A percentile compares a stretch with the other conserved stretches of the same genome.
Conservation (phyloP, 2,329 filamentous ascomycete genomes). For the Mycocentrospora acerina region DNA sequence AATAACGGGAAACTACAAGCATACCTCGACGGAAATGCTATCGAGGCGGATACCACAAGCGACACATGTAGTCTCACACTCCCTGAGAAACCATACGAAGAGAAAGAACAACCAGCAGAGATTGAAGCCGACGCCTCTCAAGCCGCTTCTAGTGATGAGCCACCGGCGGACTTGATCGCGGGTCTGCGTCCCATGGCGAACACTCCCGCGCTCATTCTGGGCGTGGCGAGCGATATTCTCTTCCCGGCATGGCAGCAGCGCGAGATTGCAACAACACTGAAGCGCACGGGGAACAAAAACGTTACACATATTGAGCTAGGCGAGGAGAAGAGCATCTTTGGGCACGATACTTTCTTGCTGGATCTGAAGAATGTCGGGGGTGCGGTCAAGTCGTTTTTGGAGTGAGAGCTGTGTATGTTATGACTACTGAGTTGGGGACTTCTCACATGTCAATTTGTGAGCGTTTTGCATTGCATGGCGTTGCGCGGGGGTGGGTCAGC, state of each 20-base stretch:
- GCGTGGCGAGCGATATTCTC: conserved; percentile 91
- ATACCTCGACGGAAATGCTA: conserved; percentile 34
- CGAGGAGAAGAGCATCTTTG: conserved; percentile 91
- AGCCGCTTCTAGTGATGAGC: conserved; percentile 46
- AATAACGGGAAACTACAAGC: conserved; percentile 61
- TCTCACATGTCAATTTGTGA: conserved; percentile 3
- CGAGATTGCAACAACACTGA: conserved; percentile 84
- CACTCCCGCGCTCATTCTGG: conserved; percentile 84
- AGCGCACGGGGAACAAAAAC: conserved; percentile 72
- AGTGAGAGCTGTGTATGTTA: no score
- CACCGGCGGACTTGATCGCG: conserved; percentile 76
- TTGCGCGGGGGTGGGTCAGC: conserved; percentile 5
- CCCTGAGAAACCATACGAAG: conserved; percentile 81
- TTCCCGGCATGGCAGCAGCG: conserved; percentile 98
- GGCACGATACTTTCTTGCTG: conserved; percentile 92
- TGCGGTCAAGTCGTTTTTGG: conserved; percentile 75
- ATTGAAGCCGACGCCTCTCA: conserved; percentile 26
- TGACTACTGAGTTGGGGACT: no score
- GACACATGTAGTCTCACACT: conserved; percentile 77
- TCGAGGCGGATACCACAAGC: conserved; percentile 17
- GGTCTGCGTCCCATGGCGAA: conserved; percentile 72
- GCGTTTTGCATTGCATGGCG: conserved; percentile 28
- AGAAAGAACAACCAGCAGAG: conserved; percentile 62
- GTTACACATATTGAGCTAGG: conserved; percentile 90
- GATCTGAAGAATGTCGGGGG: conserved; percentile 92